Base-by-base conservation (phyloP, 2,329 filamentous ascomycete genomes). In the Arthrobotrys musiformis region DNA sequence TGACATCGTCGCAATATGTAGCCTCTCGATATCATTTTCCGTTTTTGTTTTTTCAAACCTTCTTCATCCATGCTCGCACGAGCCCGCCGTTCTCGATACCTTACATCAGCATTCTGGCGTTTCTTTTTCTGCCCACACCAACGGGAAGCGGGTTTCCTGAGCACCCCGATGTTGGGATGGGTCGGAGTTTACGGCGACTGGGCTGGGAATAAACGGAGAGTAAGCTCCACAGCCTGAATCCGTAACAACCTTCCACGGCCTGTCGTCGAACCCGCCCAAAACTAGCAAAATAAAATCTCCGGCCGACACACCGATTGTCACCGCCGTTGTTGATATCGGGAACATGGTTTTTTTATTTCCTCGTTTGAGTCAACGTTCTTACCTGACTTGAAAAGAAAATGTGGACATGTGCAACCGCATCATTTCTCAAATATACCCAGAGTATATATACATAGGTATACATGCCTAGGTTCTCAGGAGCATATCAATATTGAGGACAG, bases 151-250 rank as follows among this genome's bases (percentile, higher is more conserved):
- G 70, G 26, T 64, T 68, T 69, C 63, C 56, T 69, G 46, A 48
- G 54, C 70, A 62, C 70, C 70, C 70, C 70, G 70, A 75, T 13
- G 61, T 68, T 69, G 46, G 56, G 37, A 40, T 52, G 26, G 46
- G 63, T 75, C 70, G 70, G 70, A 75, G 63, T 75, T 75, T 75
- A 75, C 70, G 70, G 70, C 63, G 70, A 60, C 46, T 69, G 46
- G 17, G 37, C 64, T 75, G 70, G 70, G 54, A 63, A 69, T 75
- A 75, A 74, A 75, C 70, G 70, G 70, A 75, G 70, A 63, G 70
- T 69, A 66, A 74, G 70, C 62, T 69, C 70, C 70, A 75, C 62
- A 75, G 70, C 70, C 70, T 67, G 56, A 60, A 75, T 62, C 54
- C 28, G 24, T 63, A 61, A 61, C 50, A 26, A 30, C 24, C 22